A percentile compares a stretch with the other conserved stretches of the same genome.
These are phyloP conservation scores for Cardamine chenopodiifolia DNA, from an alignment of 345 rosid species.

Conservation along the genomic window DNA sequence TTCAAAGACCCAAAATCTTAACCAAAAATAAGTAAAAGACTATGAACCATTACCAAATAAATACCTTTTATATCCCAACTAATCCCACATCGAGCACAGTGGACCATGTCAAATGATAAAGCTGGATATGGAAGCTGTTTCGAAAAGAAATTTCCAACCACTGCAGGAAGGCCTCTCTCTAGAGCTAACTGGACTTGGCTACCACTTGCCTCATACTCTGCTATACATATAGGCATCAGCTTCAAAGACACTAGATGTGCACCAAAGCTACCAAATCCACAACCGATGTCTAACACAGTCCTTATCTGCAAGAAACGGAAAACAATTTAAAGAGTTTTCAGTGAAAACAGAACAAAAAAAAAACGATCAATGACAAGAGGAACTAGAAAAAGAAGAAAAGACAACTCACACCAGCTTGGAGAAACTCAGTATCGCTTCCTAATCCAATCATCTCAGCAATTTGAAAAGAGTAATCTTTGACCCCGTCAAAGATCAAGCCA, in stretches of 20 bases:
- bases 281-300: slow-evolving; percentile 84
- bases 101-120: slow-evolving; percentile 90
- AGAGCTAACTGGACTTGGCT: slow-evolving; percentile 97
- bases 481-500: slow-evolving; percentile 78
- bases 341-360: neutral
- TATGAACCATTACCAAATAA: neutral
- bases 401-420: slow-evolving; percentile 81
- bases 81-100: slow-evolving; percentile 93
- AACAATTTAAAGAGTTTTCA: neutral
- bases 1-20: neutral
- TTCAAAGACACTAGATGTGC: slow-evolving; percentile 85
- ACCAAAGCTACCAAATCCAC: slow-evolving; percentile 98
- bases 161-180: slow-evolving; percentile 98
- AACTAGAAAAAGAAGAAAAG: neutral
- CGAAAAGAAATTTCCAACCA: slow-evolving; percentile 82
- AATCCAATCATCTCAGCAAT: slow-evolving; percentile 93
- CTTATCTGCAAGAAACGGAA: slow-evolving; percentile 52
- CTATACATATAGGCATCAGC: slow-evolving; percentile 83
- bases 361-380: neutral
- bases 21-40: neutral
- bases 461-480: slow-evolving; percentile 88
- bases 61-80: slow-evolving; percentile 91
- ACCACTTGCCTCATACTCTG: slow-evolving; percentile 89
- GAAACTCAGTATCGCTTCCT: slow-evolving; percentile 78
- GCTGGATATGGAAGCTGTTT: slow-evolving; percentile 88